A percentile compares a stretch with the other conserved stretches of the same genome.
Evolutionary conservation across 805 yeast species (phyloP).

Genomic region (Ascoidea tarda): DNA sequence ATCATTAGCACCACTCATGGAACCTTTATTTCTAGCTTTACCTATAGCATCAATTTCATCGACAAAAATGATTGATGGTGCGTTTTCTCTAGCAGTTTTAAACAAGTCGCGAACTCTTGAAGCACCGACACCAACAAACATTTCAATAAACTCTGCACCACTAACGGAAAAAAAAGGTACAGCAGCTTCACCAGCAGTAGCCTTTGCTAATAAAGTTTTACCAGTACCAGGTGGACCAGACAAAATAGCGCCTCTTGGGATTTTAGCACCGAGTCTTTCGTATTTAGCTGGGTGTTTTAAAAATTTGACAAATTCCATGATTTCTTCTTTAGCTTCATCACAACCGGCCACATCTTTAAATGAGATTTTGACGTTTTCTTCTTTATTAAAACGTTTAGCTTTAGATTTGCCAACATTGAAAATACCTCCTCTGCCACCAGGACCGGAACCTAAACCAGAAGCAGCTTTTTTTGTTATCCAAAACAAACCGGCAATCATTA

Average conservation of each 20-base stretch:
- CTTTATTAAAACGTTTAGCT: conserved; percentile 85
- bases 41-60: conserved; percentile 99
- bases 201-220: conserved; percentile 91
- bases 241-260: conserved; percentile 94
- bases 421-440: conserved; percentile 63
- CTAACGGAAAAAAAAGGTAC: conserved; percentile 94
- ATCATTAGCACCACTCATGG: conserved; percentile 69
- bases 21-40: conserved; percentile 71
- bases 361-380: conserved; percentile 76
- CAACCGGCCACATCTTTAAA: conserved; percentile 96
- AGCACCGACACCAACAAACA: conserved; percentile 99
- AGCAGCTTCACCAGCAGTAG: conserved; percentile 98
- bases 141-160: conserved; percentile 95
- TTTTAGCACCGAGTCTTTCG: conserved; percentile 89
- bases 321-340: conserved; percentile 93
- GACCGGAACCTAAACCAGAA: conserved; percentile 25
- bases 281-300: conserved; percentile 82
- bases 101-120: conserved; percentile 94
- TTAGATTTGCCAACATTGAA: conserved; percentile 80
- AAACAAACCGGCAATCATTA: conserved; percentile 79
- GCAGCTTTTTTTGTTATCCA: conserved; percentile 62
- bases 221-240: conserved; percentile 99
- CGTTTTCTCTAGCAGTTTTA: conserved; percentile 80
- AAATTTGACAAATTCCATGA: conserved; percentile 94
- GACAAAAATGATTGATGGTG: conserved; percentile 92